Evolutionary conservation across 805 yeast genomes (phyloP), one percentile per base, ranked within the genome.

Genomic region (Schwanniomyces polymorphus): DNA sequence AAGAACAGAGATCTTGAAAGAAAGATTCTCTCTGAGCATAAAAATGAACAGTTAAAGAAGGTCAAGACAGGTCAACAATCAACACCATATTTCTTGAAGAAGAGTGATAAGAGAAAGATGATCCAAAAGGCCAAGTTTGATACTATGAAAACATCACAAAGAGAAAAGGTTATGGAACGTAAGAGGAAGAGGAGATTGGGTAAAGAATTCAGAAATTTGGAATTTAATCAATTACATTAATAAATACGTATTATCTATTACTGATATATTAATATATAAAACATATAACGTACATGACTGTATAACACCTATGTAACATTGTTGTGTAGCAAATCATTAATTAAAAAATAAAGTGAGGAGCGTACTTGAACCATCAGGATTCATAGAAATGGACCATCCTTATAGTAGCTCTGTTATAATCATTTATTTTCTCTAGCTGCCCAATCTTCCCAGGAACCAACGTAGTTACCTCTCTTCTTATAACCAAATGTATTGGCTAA

Each of bases 401-500:
- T 21, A 21, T 21, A 21, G 5, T 21, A 21, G 23, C 23, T 4
- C 23, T 5, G 23, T 21, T 21, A 3, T 21, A 21, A 21, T 31
- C 17, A 31, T 12, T 31, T 31, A 47, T 63, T 66, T 56, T 73
- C 76, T 44, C 65, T 62, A 33, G 70, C 50, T 43, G 71, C 61
- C 98, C 98, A 92, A 64, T 92, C 97, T 59, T 81, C 84, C 67
- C 84, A 87, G 10, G 96, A 87, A 4, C 98, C 98, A 37, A 78
- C 68, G 68, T 92, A 92, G 66, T 91, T 88, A 47, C 91, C 90
- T 55, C 97, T 80, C 56, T 87, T 79, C 42, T 78, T 70, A 68
- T 92, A 92, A 9, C 97, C 98, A 67, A 85, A 89, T 21, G 96
- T 87, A 51, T 83, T 80, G 11, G 98, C 98, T 61, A 92, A 76